phyloP scores from a whole-genome alignment of 2,329 filamentous ascomycete species.

The Hansfordia pulvinata region DNA sequence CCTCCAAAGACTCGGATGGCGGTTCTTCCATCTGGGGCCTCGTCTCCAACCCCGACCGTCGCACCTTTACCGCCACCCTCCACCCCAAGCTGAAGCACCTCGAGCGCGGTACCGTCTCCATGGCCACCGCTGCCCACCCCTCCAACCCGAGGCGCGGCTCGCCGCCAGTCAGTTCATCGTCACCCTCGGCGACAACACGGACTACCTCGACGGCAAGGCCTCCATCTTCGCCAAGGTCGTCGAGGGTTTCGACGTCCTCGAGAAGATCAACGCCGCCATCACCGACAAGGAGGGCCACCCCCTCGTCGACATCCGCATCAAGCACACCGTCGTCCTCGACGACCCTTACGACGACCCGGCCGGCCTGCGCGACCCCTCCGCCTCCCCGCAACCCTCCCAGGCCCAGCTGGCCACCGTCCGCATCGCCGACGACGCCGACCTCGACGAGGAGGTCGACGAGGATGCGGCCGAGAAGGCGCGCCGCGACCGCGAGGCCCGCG shows the following conservation, averaged over 20 bases:
- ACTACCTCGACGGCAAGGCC: constrained; percentile 86
- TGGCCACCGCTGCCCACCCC: constrained; percentile 76
- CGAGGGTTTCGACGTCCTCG: constrained; percentile 85
- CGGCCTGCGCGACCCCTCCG: constrained; percentile 61
- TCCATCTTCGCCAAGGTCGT: constrained; percentile 92
- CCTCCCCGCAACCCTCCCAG: constrained; percentile 69
- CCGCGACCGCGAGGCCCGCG: constrained; percentile 79
- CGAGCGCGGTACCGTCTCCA: constrained; percentile 86
- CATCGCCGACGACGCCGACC: constrained; percentile 76
- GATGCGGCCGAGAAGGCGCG: constrained; percentile 69
- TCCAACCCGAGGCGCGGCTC: constrained; percentile 69
- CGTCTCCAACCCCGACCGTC: constrained; percentile 54
- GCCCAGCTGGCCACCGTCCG: constrained; percentile 83
- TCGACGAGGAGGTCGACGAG: constrained; percentile 60
- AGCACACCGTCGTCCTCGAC: constrained; percentile 83
- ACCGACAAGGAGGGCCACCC: constrained; percentile 77
- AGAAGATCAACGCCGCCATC: constrained; percentile 86
- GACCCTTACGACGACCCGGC: constrained; percentile 80
- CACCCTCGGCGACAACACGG: constrained; percentile 77
- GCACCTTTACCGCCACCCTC: constrained; percentile 73
- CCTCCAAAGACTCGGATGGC: constrained; percentile 75
- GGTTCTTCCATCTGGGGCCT: constrained; percentile 88
- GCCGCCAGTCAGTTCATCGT: constrained; percentile 91
- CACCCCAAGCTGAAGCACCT: constrained; percentile 78
- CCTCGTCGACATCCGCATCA: constrained; percentile 86